Evolutionary conservation across 164 flowering plant genomes (phyloP), one percentile per base, ranked within the genome.

Genomic region (Dillenia turbinata): DNA sequence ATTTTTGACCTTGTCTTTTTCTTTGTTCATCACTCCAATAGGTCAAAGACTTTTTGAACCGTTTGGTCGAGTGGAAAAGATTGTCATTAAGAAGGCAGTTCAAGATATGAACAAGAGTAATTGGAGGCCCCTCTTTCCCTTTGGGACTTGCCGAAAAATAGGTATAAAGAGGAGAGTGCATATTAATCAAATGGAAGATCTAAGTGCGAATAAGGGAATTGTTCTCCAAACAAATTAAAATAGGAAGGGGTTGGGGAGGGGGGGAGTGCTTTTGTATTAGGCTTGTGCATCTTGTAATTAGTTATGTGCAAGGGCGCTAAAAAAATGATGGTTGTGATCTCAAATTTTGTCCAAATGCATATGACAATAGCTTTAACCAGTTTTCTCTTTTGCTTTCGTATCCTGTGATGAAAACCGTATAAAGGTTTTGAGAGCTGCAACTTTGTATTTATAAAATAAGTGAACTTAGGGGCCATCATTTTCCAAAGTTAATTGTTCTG

Each of bases 21-120:
- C 2, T 14, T 24, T 33, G 6, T 33, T 6, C 40, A 4, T 33
- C 40, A 33, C 40, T 33, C 40, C 40, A 4, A 43, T 43, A 86
- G 91, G 92, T 87, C 8, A 83, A 75, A 89, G 68, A 73, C 43
- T 87, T 87, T 56, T 58, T 87, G 60, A 75, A 67, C 44, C 84
- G 87, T 3, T 64, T 87, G 78, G 92, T 83, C 3, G 72, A 73
- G 44, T 84, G 86, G 89, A 81, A 83, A 56, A 61, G 60, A 65
- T 45, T 56, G 47, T 76, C 82, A 0, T 12, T 68, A 12, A 17
- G 58, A 57, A 40, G 64, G 51, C 69, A 71, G 2, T 65, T 69
- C 10, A 56, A 67, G 64, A 54, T 63, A 52, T 64, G 60, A 67
- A 63, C 55, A 52, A 22, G 40, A 33, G 40, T 33, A 33, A 33